These are phyloP conservation scores for Pyrus bretschneideri DNA, from an alignment of 306 rosid genomes.

Conservation along the genomic window DNA sequence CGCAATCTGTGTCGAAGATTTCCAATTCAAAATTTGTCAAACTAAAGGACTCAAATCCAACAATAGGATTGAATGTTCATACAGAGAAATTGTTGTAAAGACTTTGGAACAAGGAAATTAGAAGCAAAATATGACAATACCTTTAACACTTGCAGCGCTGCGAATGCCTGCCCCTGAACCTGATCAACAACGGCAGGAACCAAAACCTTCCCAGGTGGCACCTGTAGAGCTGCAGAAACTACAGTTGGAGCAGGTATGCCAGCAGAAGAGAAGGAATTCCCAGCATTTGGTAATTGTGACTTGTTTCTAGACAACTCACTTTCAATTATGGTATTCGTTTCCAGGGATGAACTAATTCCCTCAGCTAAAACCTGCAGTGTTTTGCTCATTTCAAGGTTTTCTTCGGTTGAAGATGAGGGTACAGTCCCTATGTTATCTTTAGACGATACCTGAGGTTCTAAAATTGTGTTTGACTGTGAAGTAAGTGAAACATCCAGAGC, in stretches of 20 bases:
- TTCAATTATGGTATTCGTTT: constrained; percentile 29
- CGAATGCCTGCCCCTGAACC: constrained; percentile 91
- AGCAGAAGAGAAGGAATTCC: constrained; percentile 65
- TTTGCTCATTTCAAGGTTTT: constrained; percentile 31
- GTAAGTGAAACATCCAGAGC: constrained; percentile 21
- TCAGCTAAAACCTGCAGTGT: constrained; percentile 31
- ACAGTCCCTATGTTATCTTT: constrained; percentile 29
- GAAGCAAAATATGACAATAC: constrained; percentile 28
- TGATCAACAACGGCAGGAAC: constrained; percentile 93
- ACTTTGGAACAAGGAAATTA: background rate
- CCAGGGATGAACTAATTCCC: constrained; percentile 37
- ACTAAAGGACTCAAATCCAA: background rate
- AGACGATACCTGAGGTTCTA: constrained; percentile 31
- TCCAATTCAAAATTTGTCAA: background rate
- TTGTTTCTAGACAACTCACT: constrained; percentile 31
- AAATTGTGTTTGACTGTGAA: constrained; percentile 29
- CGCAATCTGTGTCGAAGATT: background rate
- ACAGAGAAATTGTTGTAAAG: too few species aligned
- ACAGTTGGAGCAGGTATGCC: constrained; percentile 95
- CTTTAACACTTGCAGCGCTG: constrained; percentile 90
- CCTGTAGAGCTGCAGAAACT: constrained; percentile 67
- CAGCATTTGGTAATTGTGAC: constrained; percentile 48
- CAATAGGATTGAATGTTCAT: too few species aligned
- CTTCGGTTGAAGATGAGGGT: constrained; percentile 31
- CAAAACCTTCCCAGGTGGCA: constrained; percentile 85